Evolutionary conservation across 768 basidiomycete genomes (phyloP).

Genomic region (Coprinopsis sp.): DNA sequence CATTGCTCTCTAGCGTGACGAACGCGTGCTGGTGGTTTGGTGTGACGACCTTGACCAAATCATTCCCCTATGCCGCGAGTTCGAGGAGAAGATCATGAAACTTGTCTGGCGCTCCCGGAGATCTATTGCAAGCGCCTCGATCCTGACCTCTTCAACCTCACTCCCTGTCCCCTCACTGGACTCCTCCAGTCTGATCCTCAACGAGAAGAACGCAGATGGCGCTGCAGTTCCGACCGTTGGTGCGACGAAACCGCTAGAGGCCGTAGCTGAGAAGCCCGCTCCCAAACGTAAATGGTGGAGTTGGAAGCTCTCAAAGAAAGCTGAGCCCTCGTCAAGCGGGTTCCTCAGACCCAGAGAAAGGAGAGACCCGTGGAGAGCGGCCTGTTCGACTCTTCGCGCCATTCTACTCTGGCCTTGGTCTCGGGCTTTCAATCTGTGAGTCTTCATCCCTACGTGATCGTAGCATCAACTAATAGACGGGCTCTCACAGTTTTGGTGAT

Average conservation of each 20-base stretch:
- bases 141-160: slow-evolving; percentile 36
- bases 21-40: slow-evolving; percentile 81
- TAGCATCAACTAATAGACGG: slow-evolving; percentile 4
- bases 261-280: slow-evolving; percentile 22
- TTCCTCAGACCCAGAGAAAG: slow-evolving; percentile 52
- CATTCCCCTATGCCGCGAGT: slow-evolving; percentile 67
- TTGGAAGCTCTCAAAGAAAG: slow-evolving; percentile 39
- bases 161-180: slow-evolving; percentile 41
- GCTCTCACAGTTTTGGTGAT: slow-evolving; percentile 57
- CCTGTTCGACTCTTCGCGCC: slow-evolving; percentile 66
- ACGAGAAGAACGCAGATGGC: slow-evolving; percentile 45
- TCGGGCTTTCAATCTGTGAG: slow-evolving; percentile 63
- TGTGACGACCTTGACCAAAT: slow-evolving; percentile 78
- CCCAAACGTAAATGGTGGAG: slow-evolving; percentile 35
- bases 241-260: slow-evolving; percentile 25
- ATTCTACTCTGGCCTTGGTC: slow-evolving; percentile 65
- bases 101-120: slow-evolving; percentile 48
- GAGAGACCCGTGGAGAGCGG: slow-evolving; percentile 32
- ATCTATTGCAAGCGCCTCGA: slow-evolving; percentile 30
- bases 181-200: slow-evolving; percentile 54
- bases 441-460: no score
- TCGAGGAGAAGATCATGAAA: slow-evolving; percentile 64
- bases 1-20: slow-evolving; percentile 57
- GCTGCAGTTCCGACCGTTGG: slow-evolving; percentile 28
- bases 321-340: slow-evolving; percentile 20